Base-by-base conservation (phyloP, 202 grass and related monocot species). In the Cymbopogon flexuosus region DNA sequence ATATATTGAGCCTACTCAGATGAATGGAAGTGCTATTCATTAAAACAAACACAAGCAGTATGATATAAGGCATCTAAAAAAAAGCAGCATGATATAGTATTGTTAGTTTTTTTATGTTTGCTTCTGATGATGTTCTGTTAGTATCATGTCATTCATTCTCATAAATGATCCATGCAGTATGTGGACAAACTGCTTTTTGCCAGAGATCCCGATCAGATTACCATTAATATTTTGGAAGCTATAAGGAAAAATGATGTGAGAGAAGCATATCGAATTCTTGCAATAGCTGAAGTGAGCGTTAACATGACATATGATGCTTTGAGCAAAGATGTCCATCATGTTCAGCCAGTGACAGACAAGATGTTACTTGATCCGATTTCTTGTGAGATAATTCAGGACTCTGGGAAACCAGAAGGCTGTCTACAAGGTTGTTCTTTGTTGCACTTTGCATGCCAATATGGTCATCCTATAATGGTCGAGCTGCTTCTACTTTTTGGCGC, bases 401-500 rank as follows among this genome's bases (percentile, higher is more conserved):
- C 87, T 19, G 84, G 77, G 42, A 88, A 82, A 70, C 84, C 87
- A 23, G 91, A 93, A 78, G 79, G 91, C 85, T 97, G 91, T 85
- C 70, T 93, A 61, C 90, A 97, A 85, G 91, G 93, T 42, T 97
- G 91, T 82, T 91, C 93, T 47, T 82, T 91, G 35, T 56, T 93
- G 43, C 93, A 97, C 79, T 84, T 97, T 34, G 89, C 91, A 4
- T 93, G 88, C 66, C 84, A 91, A 86, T 85, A 73, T 75, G 86
- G 76, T 4, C 75, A 91, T 79, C 61, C 81, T 72, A 45, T 85
- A 65, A 84, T 93, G 83, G 71, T 90, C n/a, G 93, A 97, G 79
- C 82, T 97, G 41, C 83, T 97, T 40, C 87, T 97, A 74, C 93
- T 91, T 81, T 93, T 93, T 66, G 93, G 93, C 10, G 86, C 93